A percentile compares a stretch with the other conserved stretches of the same genome.
These are phyloP conservation scores for Incumbomyces lentus DNA, from an alignment of 2,329 filamentous ascomycete species.

Conservation along the genomic window DNA sequence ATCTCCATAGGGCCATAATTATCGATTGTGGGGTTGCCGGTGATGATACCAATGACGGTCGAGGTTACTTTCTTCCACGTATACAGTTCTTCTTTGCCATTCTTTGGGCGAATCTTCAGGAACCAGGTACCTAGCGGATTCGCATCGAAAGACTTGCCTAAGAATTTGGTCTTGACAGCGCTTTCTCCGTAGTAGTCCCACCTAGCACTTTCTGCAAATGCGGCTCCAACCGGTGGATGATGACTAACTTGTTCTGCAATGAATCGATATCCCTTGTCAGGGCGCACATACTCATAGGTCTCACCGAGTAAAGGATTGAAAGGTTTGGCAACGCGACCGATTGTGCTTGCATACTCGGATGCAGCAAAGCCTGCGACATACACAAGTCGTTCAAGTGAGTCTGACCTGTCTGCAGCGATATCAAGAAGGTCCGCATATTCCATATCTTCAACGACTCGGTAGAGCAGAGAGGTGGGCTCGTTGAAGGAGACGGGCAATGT, in stretches of 20 bases:
- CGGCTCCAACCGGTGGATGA: conserved; percentile 87
- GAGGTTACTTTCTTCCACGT: conserved; percentile 99
- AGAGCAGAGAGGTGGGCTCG: conserved; percentile 88
- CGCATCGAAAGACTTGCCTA: conserved; percentile 94
- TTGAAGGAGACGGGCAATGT: conserved; percentile 97
- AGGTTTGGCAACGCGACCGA: conserved; percentile 91
- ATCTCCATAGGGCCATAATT: conserved; percentile 97
- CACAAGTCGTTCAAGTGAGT: conserved; percentile 83
- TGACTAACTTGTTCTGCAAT: conserved; percentile 98
- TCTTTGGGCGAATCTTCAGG: conserved; percentile 65
- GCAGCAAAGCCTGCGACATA: conserved; percentile 94
- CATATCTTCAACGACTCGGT: conserved; percentile 94
- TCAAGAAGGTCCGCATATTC: conserved; percentile 92
- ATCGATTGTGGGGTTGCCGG: conserved; percentile 89
- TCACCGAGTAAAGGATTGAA: conserved; percentile 96
- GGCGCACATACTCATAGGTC: conserved; percentile 90
- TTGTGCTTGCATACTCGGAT: conserved; percentile 93
- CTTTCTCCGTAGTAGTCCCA: conserved; percentile 98
- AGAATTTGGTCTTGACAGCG: conserved; percentile 90
- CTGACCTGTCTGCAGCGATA: conserved; percentile 69
- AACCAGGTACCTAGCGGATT: conserved; percentile 97
- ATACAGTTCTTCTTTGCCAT: conserved; percentile 75
- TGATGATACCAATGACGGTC: conserved; percentile 96
- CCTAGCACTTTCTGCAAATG: conserved; percentile 79
- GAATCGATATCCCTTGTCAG: conserved; percentile 96